phyloP scores from a whole-genome alignment of 306 rosid genomes.

The Cicer pinnatifidum region DNA sequence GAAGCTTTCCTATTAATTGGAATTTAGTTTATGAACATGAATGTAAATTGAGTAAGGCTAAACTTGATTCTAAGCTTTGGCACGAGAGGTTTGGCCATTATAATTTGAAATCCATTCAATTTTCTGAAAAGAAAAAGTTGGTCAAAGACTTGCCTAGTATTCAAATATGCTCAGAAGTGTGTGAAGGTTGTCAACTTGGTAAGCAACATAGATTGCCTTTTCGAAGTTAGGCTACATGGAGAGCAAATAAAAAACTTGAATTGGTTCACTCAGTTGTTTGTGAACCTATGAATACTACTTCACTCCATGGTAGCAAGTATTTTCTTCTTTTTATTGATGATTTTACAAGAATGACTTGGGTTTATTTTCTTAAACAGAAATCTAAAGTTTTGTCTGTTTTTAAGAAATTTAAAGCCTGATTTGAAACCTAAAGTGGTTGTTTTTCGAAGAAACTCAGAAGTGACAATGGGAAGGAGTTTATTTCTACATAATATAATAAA shows the following conservation, averaged over 20 bases:
- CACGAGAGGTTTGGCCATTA: too few species aligned
- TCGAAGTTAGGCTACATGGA: background rate
- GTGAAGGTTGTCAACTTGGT: background rate
- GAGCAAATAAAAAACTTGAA: constrained; percentile 9
- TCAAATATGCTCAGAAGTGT: background rate
- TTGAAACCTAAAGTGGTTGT: background rate
- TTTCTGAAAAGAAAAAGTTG: too few species aligned
- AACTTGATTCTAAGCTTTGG: too few species aligned
- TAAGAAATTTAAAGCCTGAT: too few species aligned
- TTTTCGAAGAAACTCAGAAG: background rate
- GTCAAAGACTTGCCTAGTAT: background rate
- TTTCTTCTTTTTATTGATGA: background rate
- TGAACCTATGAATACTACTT: background rate
- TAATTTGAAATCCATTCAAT: too few species aligned
- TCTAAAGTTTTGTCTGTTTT: background rate
- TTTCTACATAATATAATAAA: too few species aligned
- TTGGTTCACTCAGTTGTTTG: background rate
- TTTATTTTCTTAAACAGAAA: background rate
- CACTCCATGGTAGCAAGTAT: background rate
- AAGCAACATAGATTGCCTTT: background rate
- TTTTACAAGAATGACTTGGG: background rate
- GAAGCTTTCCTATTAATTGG: background rate
- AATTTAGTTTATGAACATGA: background rate
- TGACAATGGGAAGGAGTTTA: background rate
- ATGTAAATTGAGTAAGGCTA: background rate